Evolutionary conservation across 176 grass and related monocot species (phyloP).

Genomic region (Aegilops bicornis): DNA sequence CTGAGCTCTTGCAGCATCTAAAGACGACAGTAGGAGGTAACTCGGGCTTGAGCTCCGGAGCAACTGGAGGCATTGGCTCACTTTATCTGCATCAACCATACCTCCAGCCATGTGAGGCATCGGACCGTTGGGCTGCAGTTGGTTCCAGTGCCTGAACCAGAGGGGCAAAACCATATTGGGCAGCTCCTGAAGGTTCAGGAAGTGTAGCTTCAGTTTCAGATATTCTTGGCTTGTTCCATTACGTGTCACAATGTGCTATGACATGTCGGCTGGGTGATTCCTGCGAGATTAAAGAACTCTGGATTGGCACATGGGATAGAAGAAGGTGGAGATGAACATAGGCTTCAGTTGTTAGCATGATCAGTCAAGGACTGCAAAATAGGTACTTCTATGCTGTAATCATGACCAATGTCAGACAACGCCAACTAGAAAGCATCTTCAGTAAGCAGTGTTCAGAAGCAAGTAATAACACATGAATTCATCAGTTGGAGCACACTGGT

Average conservation of each 20-base stretch:
- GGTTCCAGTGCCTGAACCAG: conserved; percentile 63
- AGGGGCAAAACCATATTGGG: conserved; percentile 32
- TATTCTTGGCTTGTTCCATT: background rate
- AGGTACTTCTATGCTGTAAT: background rate
- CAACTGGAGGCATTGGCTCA: conserved; percentile 66
- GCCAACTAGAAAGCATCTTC: background rate
- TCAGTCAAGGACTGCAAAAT: too few species aligned
- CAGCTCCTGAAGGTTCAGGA: conserved; percentile 14
- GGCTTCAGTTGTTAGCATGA: background rate
- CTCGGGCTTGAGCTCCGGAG: conserved; percentile 91
- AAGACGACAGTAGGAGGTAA: conserved; percentile 80
- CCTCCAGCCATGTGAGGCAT: conserved; percentile 72
- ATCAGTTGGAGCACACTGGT: too few species aligned
- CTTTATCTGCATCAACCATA: conserved; percentile 57
- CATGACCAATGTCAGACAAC: background rate
- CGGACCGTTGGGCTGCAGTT: too few species aligned
- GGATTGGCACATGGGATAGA: background rate
- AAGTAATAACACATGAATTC: too few species aligned
- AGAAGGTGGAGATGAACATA: background rate
- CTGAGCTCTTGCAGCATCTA: conserved; percentile 86
- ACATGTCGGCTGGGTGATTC: background rate
- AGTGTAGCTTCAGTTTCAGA: conserved; percentile 8
- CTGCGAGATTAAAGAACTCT: conserved; percentile 23
- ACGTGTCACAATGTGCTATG: conserved; percentile 14
- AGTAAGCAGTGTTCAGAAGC: background rate